Evolutionary conservation across 768 basidiomycete species (phyloP), one percentile per base, ranked within the genome.

Genomic region (Hygrocybe coccinea): DNA sequence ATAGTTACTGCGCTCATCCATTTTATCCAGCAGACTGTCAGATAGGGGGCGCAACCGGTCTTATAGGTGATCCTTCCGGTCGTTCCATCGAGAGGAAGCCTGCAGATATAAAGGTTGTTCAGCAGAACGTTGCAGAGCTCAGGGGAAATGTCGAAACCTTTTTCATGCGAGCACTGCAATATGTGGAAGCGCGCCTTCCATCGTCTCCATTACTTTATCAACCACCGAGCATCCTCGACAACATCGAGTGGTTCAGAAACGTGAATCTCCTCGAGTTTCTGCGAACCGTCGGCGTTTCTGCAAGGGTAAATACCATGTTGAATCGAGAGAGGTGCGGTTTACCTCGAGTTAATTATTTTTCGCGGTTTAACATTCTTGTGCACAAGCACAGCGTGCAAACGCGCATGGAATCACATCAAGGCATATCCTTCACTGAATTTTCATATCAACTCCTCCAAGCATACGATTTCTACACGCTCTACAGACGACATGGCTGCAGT

Each of bases 341-440:
- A 39, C 3, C 25, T 17, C 15, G 8, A 4, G 29, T 29, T 8
- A 8, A 29, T 29, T 50, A 15, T 37, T 56, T 37, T 50, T 29
- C 17, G 52, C 56, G 29, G 24, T 34, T 21, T 36, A 44, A 38
- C 7, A 60, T 44, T 39, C 14, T 11, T 14, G 5, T 12, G 21
- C 15, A 21, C 33, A 38, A 5, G 11, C 45, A 5, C 58, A 97
- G 95, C 61, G 94, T 97, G 36, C 86, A 86, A 56, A 81, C 83
- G 25, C 87, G 95, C 24, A 76, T 97, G 52, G 73, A 76, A 5
- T 84, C 90, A 0, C 84, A 87, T 58, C 82, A 85, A 62, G 95
- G 95, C 44, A 86, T 98, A 58, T 97, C 95, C n/a, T 99, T 95
- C 74, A 93, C 95, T 17, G 97, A 99, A 68, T 98, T 99, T 72